A percentile compares a stretch with the other conserved stretches of the same genome.
Conservation (phyloP, 2,329 filamentous ascomycete genomes). For the Fusarium vanettenii region DNA sequence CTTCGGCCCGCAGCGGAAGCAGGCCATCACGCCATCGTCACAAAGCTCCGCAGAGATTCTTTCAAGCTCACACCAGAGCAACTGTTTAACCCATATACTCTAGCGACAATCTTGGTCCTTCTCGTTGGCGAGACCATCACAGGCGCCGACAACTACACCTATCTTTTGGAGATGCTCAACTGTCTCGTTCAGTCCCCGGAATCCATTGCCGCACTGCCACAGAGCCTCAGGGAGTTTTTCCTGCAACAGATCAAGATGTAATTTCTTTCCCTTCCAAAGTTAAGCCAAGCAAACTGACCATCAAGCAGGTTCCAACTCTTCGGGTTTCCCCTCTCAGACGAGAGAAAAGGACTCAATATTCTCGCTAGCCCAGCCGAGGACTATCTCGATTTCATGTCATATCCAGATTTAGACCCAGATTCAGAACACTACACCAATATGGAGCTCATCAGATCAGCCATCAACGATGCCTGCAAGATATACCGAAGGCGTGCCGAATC, state of each 20-base stretch:
- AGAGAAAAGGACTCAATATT: conserved; percentile 42
- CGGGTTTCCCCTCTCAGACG: conserved; percentile 43
- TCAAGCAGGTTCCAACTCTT: conserved; percentile 45
- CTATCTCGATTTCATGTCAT: conserved; percentile 45
- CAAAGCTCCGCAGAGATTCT: conserved; percentile 48
- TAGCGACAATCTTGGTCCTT: conserved; percentile 52
- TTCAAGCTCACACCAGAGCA: conserved; percentile 40
- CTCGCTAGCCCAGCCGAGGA: conserved; percentile 32
- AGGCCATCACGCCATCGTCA: conserved; percentile 50
- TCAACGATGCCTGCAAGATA: conserved; percentile 42
- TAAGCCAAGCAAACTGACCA: background rate
- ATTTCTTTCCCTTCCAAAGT: rapidly evolving
- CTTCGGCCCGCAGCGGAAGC: conserved; percentile 48
- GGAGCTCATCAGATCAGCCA: conserved; percentile 37
- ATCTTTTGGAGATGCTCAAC: conserved; percentile 51
- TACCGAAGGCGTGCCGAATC: conserved; percentile 42
- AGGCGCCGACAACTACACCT: conserved; percentile 51
- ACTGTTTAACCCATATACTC: conserved; percentile 52
- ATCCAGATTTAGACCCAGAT: conserved; percentile 29
- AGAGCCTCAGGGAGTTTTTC: conserved; percentile 41
- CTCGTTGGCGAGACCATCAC: conserved; percentile 56
- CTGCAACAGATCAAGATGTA: conserved; percentile 49
- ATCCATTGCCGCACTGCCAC: conserved; percentile 30
- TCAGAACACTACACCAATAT: conserved; percentile 36
- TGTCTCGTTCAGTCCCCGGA: conserved; percentile 42